Base-by-base conservation (phyloP, 2,329 filamentous ascomycete genomes). In the Thelonectria olida region DNA sequence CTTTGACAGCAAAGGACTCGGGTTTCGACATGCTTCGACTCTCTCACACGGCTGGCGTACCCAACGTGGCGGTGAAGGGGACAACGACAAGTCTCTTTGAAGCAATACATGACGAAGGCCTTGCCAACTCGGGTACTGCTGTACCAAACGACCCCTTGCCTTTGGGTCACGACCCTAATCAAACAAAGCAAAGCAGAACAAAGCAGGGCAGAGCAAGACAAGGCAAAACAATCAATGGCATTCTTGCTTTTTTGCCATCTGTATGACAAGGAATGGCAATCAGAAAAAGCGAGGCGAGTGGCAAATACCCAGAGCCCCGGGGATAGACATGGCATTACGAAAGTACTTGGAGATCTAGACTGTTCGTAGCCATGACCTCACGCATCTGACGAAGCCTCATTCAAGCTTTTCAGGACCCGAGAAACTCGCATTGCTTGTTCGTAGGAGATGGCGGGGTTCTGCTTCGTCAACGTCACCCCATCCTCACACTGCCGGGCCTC, bases 41-140 rank as follows among this genome's bases (percentile, higher is more conserved):
- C n/a, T 57, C 47, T 59, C 61, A 47, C 50, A 60, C 54, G 23
- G 45, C 47, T 44, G 28, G 10, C n/a, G 55, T 54, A 57, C 51
- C 52, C 44, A 54, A 58, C 39, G 61, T 57, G 67, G 68, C 68
- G 68, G 68, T 71, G 68, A 71, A 59, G 25, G 28, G n/a, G n/a
- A n/a, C n/a, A n/a, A 48, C 31, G 25, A 45, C 34, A 52, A 56
- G 31, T 54, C 28, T 53, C 25, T 28, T 42, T 34, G 19, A 45
- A 45, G 47, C 27, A 52, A 31, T 20, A 61, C 49, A 53, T 28
- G 44, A 50, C 28, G 44, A 62, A 34, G 38, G 54, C 31, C 42
- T 38, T 58, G 27, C 45, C 42, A 17, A 53, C 59, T 62, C 54
- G 44, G 54, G 27, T n/a, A n/a, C n/a, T n/a, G n/a, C n/a, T n/a